These are phyloP conservation scores for Comarum palustre DNA, from an alignment of 306 rosid genomes.

Conservation along the genomic window DNA sequence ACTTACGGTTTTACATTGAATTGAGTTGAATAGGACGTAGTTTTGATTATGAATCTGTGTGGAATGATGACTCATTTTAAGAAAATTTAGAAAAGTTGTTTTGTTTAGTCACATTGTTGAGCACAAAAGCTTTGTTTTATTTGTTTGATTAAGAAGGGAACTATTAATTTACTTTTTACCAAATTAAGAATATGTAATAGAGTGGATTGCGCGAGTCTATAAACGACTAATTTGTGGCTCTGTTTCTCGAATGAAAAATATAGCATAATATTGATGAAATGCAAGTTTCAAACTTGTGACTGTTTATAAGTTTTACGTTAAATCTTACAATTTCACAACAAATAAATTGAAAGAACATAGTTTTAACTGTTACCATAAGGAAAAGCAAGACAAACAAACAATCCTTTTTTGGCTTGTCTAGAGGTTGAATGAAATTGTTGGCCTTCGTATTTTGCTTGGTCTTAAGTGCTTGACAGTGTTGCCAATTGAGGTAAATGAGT, in stretches of 20 bases:
- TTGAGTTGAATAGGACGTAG: neutral
- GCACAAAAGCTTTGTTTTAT: neutral
- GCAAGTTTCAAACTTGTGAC: neutral
- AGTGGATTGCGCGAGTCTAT: neutral
- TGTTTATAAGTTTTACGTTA: neutral
- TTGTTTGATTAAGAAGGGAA: neutral
- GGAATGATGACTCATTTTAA: neutral
- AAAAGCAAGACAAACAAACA: neutral
- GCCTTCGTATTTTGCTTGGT: neutral
- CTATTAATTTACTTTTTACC: neutral
- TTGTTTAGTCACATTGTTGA: neutral
- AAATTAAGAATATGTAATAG: neutral
- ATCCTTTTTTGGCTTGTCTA: neutral
- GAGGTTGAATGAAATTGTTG: neutral
- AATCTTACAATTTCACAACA: neutral
- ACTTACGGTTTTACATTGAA: neutral
- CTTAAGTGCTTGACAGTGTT: neutral
- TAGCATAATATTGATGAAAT: neutral
- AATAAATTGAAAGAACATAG: neutral
- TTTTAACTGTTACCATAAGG: too few relatives aligned
- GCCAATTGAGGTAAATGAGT: neutral
- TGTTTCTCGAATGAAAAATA: neutral
- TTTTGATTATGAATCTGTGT: neutral
- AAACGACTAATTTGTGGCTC: neutral
- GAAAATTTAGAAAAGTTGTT: accelerated